Conservation (phyloP, 129 eudicot genomes). For the Chrysanthemum seticuspe region DNA sequence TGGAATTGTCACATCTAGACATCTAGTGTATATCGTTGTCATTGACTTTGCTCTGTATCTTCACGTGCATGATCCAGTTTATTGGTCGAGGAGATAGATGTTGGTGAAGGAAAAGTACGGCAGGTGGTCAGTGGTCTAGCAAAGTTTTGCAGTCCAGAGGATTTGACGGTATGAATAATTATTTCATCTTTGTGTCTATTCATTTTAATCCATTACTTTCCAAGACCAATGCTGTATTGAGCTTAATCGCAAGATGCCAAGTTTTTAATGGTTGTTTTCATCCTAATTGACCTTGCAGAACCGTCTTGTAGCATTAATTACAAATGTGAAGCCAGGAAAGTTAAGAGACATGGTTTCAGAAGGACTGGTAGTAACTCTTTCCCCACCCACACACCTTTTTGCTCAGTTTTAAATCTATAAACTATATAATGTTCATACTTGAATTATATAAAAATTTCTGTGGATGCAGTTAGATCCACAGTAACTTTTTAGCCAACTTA, state of each 20-base stretch:
- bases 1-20: background rate
- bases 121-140: conserved; percentile 99
- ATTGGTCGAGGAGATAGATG: conserved; percentile 96
- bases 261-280: conserved; percentile 1
- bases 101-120: conserved; percentile 79
- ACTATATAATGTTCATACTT: background rate
- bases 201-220: background rate
- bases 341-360: conserved; percentile 95
- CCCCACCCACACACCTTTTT: conserved; percentile 9
- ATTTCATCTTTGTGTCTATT: background rate
- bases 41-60: conserved; percentile 13
- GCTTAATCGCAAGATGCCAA: background rate
- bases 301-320: conserved; percentile 80
- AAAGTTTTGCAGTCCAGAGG: conserved; percentile 83
- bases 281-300: conserved; percentile 53
- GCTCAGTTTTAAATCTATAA: background rate
- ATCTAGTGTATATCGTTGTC: background rate
- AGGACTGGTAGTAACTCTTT: conserved; percentile 72
- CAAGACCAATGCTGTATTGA: conserved; percentile 15
- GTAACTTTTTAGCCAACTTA: background rate
- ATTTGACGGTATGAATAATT: conserved; percentile 57
- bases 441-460: background rate
- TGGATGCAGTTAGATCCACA: background rate
- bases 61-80: conserved; percentile 52
- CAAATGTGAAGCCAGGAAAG: conserved; percentile 96